These are phyloP conservation scores for Zanthoxylum bungeanum DNA, from an alignment of 345 rosid species.

Conservation along the genomic window DNA sequence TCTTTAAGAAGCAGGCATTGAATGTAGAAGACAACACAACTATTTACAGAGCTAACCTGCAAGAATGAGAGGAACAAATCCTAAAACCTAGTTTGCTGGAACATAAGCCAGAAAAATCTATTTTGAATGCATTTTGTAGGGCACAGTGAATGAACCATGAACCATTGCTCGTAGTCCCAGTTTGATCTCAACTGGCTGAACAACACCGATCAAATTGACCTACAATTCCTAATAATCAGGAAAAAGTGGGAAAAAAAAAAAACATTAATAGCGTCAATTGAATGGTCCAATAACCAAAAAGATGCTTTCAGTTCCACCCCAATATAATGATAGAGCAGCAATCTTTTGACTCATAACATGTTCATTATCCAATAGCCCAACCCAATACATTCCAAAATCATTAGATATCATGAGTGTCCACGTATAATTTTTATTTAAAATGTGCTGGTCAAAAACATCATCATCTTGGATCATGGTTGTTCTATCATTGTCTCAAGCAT, in stretches of 20 bases:
- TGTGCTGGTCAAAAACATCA: not conserved
- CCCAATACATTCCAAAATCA: not conserved
- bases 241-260: not conserved
- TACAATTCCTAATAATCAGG: not conserved
- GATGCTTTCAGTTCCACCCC: not conserved
- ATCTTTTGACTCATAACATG: not conserved
- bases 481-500: not conserved
- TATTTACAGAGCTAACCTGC: constrained; percentile 27
- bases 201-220: not conserved
- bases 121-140: not conserved
- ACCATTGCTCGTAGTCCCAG: constrained; percentile 1
- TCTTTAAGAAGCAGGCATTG: not conserved
- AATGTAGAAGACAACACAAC: not conserved
- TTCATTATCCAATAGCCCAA: not conserved
- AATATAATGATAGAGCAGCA: not conserved
- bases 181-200: constrained; percentile 11
- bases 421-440: not conserved
- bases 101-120: not conserved
- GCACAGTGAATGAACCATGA: constrained; percentile 1
- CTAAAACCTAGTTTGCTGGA: constrained; percentile 8
- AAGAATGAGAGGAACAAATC: not conserved
- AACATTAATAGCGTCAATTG: not conserved
- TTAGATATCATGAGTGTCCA: not conserved
- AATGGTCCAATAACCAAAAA: not conserved
- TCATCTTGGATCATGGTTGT: not conserved